These are phyloP conservation scores for Gardenia jasminoides DNA, from an alignment of 257 asterid genomes.

Conservation along the genomic window DNA sequence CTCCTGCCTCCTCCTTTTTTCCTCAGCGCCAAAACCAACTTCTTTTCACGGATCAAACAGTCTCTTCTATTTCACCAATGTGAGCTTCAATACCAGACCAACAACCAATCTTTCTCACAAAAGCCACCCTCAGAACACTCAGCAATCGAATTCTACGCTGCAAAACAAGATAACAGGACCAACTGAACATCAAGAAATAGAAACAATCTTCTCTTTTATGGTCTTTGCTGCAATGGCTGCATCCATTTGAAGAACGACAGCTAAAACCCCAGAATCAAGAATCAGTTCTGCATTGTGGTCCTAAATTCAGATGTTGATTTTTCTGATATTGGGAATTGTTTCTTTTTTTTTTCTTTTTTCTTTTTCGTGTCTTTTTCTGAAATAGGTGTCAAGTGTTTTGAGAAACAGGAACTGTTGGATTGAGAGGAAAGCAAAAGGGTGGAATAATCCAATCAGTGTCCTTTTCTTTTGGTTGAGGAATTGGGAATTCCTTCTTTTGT, in stretches of 20 bases:
- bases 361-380: constrained; percentile 2
- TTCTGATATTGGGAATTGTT: background rate
- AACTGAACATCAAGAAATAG: background rate
- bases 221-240: constrained; percentile 25
- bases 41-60: constrained; percentile 35
- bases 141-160: background rate
- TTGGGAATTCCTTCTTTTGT: constrained; percentile 9
- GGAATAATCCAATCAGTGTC: constrained; percentile 20
- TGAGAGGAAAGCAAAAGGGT: constrained; percentile 33
- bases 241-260: constrained; percentile 12
- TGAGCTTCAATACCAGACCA: constrained; percentile 24
- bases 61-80: constrained; percentile 24
- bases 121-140: constrained; percentile 5
- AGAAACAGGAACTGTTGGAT: constrained; percentile 29
- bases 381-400: constrained; percentile 19
- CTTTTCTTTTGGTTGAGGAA: constrained; percentile 26
- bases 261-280: constrained; percentile 11
- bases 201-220: constrained; percentile 9
- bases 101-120: constrained; percentile 22
- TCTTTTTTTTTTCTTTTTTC: background rate
- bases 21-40: background rate
- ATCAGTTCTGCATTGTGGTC: background rate
- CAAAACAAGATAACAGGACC: constrained; percentile 5
- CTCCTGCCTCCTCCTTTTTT: constrained; percentile 10
- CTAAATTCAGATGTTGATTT: background rate